Base-by-base conservation (phyloP, 495 filamentous ascomycete species). In the Venustampulla echinocandica region DNA sequence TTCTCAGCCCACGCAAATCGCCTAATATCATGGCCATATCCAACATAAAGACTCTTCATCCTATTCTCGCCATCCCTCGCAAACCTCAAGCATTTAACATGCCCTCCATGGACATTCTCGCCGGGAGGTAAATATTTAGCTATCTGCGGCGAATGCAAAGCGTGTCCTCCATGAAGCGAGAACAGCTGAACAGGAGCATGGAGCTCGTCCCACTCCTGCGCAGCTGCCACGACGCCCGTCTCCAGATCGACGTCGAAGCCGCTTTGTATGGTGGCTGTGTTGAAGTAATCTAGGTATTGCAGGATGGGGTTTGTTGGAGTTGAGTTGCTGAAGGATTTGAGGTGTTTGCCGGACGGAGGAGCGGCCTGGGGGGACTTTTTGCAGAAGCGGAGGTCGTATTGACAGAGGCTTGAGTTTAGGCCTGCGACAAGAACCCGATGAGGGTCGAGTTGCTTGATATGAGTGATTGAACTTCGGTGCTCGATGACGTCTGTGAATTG, bases 381-480 rank as follows among this genome's bases (percentile, higher is more conserved):
- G 32, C 42, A 43, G 35, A 47, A 61, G 11, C 58, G 52, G 9
- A 58, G 22, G 33, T 61, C 58, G 43, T 61, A 61, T 40, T 58
- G 46, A 27, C 46, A 54, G 2, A 61, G 30, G 11, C 20, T 47
- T 1, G 48, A 53, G 6, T 56, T 42, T 5, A 58, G 36, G 11
- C 58, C 58, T 3, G 55, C 43, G 14, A 61, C 58, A n/a, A 58
- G 1, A 18, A 58, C 36, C 10, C 52, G 52, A 20, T 55, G 38
- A 10, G 21, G 11, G 23, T 55, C 49, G 37, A 58, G 24, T 13
- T 53, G 49, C 24, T 49, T 55, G 49, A 58, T 57, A 34, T 61
- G 50, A 4, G 49, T 53, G 32, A 61, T 56, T 5, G 42, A 50
- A 23, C 52, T 54, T 7, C 47, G 42, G 25, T 61, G 58, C 2